A percentile compares a stretch with the other conserved stretches of the same genome.
Evolutionary conservation across 108 stramenopile genomes (phyloP).

Genomic region (Seminavis robusta): DNA sequence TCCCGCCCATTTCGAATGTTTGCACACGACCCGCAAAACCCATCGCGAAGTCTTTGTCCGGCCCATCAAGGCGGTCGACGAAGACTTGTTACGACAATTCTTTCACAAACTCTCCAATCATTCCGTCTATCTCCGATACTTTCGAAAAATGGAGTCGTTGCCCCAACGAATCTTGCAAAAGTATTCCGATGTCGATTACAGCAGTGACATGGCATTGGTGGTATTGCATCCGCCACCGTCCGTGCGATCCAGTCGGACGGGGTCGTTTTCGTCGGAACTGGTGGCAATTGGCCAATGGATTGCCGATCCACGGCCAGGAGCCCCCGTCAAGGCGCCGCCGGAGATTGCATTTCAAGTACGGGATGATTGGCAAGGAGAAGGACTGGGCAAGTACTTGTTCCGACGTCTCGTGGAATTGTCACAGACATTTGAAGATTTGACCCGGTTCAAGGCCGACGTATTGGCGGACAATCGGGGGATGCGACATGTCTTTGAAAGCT

Average conservation of each 20-base stretch:
- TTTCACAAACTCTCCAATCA: slow-evolving; percentile 37
- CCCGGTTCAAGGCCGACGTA: slow-evolving; percentile 26
- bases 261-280: slow-evolving; percentile 16
- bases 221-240: slow-evolving; percentile 15
- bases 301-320: slow-evolving; percentile 13
- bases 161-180: slow-evolving; percentile 35
- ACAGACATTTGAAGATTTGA: neutral
- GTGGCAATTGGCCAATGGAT: slow-evolving; percentile 37
- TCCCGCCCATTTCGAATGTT: slow-evolving; percentile 17
- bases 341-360: slow-evolving; percentile 37
- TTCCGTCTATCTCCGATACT: slow-evolving; percentile 28
- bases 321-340: slow-evolving; percentile 1
- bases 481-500: slow-evolving; percentile 18
- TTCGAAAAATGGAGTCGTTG: slow-evolving; percentile 28
- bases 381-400: slow-evolving; percentile 27
- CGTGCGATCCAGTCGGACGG: neutral
- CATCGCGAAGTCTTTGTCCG: slow-evolving; percentile 19
- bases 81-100: slow-evolving; percentile 24
- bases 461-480: slow-evolving; percentile 26
- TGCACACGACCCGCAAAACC: slow-evolving; percentile 22
- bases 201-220: slow-evolving; percentile 35
- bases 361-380: slow-evolving; percentile 41
- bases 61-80: slow-evolving; percentile 26
- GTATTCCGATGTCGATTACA: slow-evolving; percentile 26
- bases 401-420: slow-evolving; percentile 14